Evolutionary conservation across 2,329 filamentous ascomycete genomes (phyloP).

Genomic region (Aspergillus glaucus): DNA sequence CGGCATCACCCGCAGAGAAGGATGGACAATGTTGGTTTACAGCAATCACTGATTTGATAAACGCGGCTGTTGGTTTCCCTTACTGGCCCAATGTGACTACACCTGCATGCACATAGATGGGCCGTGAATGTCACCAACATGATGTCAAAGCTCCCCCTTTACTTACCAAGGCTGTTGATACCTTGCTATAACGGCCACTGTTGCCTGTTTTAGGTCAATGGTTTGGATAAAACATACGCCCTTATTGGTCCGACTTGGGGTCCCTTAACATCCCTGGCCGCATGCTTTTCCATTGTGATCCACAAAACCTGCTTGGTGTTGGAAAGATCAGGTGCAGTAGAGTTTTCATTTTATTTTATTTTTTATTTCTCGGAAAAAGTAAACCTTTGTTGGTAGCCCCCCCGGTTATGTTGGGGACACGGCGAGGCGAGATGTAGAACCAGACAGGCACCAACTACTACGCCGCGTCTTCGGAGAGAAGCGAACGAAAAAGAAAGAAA

Average conservation of each 20-base stretch:
- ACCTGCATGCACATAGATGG: neutral
- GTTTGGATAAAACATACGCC: conserved; percentile 7
- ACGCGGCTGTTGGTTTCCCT: conserved; percentile 7
- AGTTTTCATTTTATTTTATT: neutral
- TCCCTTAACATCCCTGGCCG: conserved; percentile 4
- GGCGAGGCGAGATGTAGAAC: too few relatives aligned
- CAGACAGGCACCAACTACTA: too few relatives aligned
- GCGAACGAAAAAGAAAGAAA: neutral
- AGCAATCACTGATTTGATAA: conserved; percentile 18
- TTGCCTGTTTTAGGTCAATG: conserved; percentile 7
- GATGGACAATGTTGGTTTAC: conserved; percentile 14
- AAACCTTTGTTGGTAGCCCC: conserved; percentile 8
- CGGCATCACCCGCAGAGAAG: neutral
- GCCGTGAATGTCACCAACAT: conserved; percentile 12
- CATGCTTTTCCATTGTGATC: conserved; percentile 17
- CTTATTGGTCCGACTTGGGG: conserved; percentile 7
- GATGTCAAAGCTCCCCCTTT: conserved; percentile 16
- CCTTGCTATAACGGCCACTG: conserved; percentile 11
- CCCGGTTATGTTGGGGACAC: conserved; percentile 11
- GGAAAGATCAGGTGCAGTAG: conserved; percentile 14
- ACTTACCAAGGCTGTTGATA: conserved; percentile 10
- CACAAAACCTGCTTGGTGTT: conserved; percentile 21
- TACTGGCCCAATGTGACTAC: conserved; percentile 14
- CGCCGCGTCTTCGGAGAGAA: too few relatives aligned
- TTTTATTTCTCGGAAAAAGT: conserved; percentile 1